phyloP scores from a whole-genome alignment of 2,329 filamentous ascomycete genomes.

The Colletotrichum chrysophilum region DNA sequence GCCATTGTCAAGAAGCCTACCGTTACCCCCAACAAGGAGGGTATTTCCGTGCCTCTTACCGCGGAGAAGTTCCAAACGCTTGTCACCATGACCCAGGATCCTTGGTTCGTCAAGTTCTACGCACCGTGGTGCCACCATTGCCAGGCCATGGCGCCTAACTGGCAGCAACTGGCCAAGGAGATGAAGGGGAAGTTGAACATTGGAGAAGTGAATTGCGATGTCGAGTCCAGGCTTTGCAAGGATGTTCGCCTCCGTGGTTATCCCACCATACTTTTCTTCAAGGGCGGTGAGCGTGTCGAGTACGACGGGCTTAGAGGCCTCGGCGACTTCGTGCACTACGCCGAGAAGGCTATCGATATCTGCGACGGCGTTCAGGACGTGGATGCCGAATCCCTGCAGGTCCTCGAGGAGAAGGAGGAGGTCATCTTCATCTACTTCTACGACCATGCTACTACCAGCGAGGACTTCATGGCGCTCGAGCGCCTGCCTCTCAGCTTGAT shows the following conservation, averaged over 20 bases:
- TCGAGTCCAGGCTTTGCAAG: conserved; percentile 87
- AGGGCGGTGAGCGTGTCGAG: conserved; percentile 87
- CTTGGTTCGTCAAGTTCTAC: conserved; percentile 99
- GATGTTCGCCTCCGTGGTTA: conserved; percentile 81
- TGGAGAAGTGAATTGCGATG: conserved; percentile 95
- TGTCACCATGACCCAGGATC: conserved; percentile 86
- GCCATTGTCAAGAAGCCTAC: conserved; percentile 51
- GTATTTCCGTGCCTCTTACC: conserved; percentile 76
- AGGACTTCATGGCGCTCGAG: conserved; percentile 90
- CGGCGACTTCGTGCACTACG: conserved; percentile 87
- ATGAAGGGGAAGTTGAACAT: conserved; percentile 91
- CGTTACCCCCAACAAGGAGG: conserved; percentile 73
- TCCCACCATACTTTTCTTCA: conserved; percentile 92
- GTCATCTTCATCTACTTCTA: conserved; percentile 99
- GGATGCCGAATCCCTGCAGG: conserved; percentile 75
- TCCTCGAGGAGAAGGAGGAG: conserved; percentile 89
- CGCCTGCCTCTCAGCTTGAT: conserved; percentile 86
- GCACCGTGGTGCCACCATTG: conserved; percentile 98
- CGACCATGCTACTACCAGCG: conserved; percentile 89
- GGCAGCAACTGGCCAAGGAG: conserved; percentile 87
- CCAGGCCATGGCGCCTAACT: conserved; percentile 88
- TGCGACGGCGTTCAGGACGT: conserved; percentile 82
- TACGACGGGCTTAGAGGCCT: conserved; percentile 91
- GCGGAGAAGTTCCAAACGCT: conserved; percentile 85
- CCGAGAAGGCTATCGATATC: conserved; percentile 83